Base-by-base conservation (phyloP, 2,329 filamentous ascomycete species). In the Phyllosticta citribraziliensis region DNA sequence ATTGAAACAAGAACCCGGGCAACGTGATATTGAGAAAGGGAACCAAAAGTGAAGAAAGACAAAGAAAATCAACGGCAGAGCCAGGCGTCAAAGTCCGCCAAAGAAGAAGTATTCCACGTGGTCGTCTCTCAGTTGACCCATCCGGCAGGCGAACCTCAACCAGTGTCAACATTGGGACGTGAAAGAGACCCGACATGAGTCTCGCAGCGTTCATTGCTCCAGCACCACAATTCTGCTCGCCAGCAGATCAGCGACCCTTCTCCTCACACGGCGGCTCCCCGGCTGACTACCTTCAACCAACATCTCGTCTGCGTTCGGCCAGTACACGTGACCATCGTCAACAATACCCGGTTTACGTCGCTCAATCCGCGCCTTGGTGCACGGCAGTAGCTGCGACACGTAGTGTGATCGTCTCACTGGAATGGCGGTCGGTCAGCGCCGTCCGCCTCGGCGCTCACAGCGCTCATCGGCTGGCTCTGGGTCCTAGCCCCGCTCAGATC, bases 401-500 rank as follows among this genome's bases (percentile, higher is more conserved):
- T 14, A 40, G 56, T n/a, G 25, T 50, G 35, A 30, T 27, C 19
- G 17, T 40, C 52, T 63, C 52, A 65, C 55, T 60, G 65, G 64
- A 73, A 73, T 50, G 69, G 67, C 14, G 67, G 63, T 27, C 66
- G 70, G 64, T 69, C 74, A 58, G 64, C 68, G 58, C 64, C 64
- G 59, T 63, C 68, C 50, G 76, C 72, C 56, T 75, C 76, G 20
- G 73, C 64, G 60, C 71, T 72, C 55, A 70, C 70, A 40, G 74
- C 71, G 60, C 73, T 74, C 64, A 74, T 63, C n/a, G 73, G 72
- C 66, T 74, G 73, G 51, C 69, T 74, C 65, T 73, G 72, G 52
- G 69, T 74, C 25, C 70, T 66, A 56, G 69, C 68, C 40, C 76
- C 75, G 50, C 79, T 76, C 62, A 97, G 76, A 71, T 97, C 93